Conservation (phyloP, 257 asterid species). For the Solanum chmielewskii region DNA sequence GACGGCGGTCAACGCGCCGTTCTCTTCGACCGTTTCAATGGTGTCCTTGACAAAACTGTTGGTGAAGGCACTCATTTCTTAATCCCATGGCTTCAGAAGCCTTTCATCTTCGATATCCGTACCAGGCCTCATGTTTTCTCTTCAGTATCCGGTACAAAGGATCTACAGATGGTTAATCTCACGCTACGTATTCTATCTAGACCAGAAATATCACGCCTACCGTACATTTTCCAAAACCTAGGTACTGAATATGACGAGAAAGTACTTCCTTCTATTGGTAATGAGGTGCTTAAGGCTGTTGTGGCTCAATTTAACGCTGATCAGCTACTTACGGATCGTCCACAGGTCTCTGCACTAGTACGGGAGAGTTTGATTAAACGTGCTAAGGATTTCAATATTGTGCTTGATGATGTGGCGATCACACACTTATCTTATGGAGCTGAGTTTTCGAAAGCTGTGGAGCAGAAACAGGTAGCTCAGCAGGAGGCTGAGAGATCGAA, state of each 20-base stretch:
- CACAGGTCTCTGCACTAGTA: conserved; percentile 85
- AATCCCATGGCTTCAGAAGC: conserved; percentile 91
- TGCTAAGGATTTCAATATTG: conserved; percentile 85
- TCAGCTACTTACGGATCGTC: conserved; percentile 86
- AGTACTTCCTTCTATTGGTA: conserved; percentile 90
- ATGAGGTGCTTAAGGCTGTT: conserved; percentile 82
- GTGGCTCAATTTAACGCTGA: conserved; percentile 97
- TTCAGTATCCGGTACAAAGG: conserved; percentile 82
- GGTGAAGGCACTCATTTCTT: conserved; percentile 90
- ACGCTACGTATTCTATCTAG: conserved; percentile 87
- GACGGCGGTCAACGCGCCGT: conserved; percentile 98
- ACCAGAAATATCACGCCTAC: conserved; percentile 60
- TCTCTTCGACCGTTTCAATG: conserved; percentile 83
- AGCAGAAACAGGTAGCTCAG: conserved; percentile 99
- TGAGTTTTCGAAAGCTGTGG: conserved; percentile 88
- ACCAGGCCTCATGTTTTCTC: conserved; percentile 83
- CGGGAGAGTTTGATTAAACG: conserved; percentile 72
- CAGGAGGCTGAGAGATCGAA: conserved; percentile 97
- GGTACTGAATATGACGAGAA: conserved; percentile 91
- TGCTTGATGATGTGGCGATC: conserved; percentile 84
- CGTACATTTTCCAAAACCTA: conserved; percentile 68
- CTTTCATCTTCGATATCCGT: conserved; percentile 82
- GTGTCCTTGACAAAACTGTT: conserved; percentile 59
- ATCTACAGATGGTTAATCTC: conserved; percentile 93
- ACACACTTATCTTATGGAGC: conserved; percentile 89